Percentiles rank a stretch among this genome's conserved stretches.
Conservation (phyloP, 78 protist species). For the Speleostelium caveatum region DNA sequence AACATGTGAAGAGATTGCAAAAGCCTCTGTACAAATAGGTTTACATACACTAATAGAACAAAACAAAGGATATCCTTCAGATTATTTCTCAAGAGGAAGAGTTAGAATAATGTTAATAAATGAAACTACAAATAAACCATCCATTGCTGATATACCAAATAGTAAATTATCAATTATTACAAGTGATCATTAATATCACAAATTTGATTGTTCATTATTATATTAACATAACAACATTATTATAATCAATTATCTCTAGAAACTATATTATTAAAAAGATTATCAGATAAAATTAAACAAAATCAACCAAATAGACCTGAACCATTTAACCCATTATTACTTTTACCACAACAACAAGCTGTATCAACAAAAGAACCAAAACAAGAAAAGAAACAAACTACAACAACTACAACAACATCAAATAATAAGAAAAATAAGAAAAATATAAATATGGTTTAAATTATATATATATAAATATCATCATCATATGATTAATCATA, state of each 20-base stretch:
- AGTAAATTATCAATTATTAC: conserved; percentile 13
- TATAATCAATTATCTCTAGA: not conserved
- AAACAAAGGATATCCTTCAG: conserved; percentile 63
- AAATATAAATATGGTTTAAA: not conserved
- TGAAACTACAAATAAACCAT: conserved; percentile 5
- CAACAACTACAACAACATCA: conserved; percentile 15
- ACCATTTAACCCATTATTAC: conserved; percentile 39
- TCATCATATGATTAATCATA: no score
- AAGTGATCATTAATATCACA: not conserved
- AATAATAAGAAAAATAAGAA: not conserved
- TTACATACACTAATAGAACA: conserved; percentile 29
- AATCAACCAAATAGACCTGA: conserved; percentile 68
- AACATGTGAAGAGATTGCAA: conserved; percentile 40
- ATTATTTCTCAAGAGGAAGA: conserved; percentile 66
- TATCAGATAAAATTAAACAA: conserved; percentile 37
- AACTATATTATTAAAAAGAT: conserved; percentile 28
- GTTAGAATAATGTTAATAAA: conserved; percentile 33
- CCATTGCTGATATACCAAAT: conserved; percentile 4
- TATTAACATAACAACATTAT: not conserved
- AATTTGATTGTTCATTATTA: not conserved
- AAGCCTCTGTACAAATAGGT: conserved; percentile 1
- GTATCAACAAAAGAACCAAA: not conserved
- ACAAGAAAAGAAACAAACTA: not conserved
- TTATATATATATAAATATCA: no score
- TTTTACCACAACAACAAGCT: conserved; percentile 39